Conservation (phyloP, 192 early-diverging fungal species). For the Podila epicladia region DNA sequence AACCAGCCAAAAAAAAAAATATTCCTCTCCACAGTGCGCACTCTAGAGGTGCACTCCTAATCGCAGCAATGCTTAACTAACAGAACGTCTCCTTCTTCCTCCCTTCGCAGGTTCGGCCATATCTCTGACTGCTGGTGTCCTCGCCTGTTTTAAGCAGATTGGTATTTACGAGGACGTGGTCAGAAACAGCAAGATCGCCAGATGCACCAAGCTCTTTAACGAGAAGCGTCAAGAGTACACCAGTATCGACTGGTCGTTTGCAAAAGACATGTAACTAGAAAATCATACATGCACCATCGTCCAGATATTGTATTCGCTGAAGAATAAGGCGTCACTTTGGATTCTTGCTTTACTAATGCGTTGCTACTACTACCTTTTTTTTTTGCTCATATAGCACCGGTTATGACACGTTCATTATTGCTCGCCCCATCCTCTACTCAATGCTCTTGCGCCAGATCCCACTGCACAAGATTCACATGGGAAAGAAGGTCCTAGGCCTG, state of each 20-base stretch:
- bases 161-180: background rate
- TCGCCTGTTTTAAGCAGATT: background rate
- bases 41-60: too few relatives aligned
- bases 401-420: slow-evolving; percentile 1
- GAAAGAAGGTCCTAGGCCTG: slow-evolving; percentile 3
- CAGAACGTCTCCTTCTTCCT: background rate
- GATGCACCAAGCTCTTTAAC: background rate
- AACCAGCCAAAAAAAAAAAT: too few relatives aligned
- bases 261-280: background rate
- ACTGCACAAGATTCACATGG: slow-evolving; percentile 8
- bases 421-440: slow-evolving; percentile 5
- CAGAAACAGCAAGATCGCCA: background rate
- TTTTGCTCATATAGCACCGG: slow-evolving; percentile 3
- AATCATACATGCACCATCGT: background rate
- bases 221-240: background rate
- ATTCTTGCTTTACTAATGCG: too few relatives aligned
- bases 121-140: background rate
- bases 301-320: too few relatives aligned
- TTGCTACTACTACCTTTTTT: too few relatives aligned
- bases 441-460: slow-evolving; percentile 7
- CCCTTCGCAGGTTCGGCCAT: background rate
- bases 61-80: background rate
- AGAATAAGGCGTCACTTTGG: too few relatives aligned
- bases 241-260: background rate
- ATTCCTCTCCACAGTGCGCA: too few relatives aligned